Conservation (phyloP, 2,329 filamentous ascomycete genomes). For the Bipolaris cookei region DNA sequence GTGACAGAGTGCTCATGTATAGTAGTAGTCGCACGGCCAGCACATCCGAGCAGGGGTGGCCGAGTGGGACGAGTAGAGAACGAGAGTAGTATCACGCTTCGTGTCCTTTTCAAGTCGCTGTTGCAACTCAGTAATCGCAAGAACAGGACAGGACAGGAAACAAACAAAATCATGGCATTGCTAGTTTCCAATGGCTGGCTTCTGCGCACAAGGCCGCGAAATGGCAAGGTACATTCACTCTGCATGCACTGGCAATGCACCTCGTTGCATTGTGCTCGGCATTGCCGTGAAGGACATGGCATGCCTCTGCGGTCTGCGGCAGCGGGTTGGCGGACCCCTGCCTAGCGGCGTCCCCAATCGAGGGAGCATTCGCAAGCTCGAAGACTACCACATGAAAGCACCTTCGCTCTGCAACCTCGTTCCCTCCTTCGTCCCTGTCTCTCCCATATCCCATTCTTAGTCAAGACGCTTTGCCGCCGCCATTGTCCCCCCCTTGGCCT, state of each 20-base stretch:
- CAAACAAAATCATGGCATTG: background rate
- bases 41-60: conserved; percentile 20
- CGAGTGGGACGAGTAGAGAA: conserved; percentile 12
- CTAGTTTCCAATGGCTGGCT: background rate
- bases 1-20: background rate
- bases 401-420: conserved; percentile 30
- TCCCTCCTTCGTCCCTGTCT: conserved; percentile 12
- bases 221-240: background rate
- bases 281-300: background rate
- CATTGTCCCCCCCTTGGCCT: conserved; percentile 3
- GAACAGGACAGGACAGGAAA: background rate
- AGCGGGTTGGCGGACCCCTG: conserved; percentile 17
- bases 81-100: conserved; percentile 14
- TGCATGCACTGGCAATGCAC: background rate
- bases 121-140: background rate
- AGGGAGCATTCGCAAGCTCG: conserved; percentile 25
- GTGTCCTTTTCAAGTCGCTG: conserved; percentile 11
- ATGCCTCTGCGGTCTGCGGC: conserved; percentile 2
- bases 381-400: conserved; percentile 28
- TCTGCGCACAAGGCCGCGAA: background rate
- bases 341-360: conserved; percentile 24
- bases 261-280: no score
- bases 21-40: background rate
- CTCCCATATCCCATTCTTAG: conserved; percentile 14
- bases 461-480: conserved; percentile 5